phyloP scores from a whole-genome alignment of 495 filamentous ascomycete species.

The Aspergillus asperescens region DNA sequence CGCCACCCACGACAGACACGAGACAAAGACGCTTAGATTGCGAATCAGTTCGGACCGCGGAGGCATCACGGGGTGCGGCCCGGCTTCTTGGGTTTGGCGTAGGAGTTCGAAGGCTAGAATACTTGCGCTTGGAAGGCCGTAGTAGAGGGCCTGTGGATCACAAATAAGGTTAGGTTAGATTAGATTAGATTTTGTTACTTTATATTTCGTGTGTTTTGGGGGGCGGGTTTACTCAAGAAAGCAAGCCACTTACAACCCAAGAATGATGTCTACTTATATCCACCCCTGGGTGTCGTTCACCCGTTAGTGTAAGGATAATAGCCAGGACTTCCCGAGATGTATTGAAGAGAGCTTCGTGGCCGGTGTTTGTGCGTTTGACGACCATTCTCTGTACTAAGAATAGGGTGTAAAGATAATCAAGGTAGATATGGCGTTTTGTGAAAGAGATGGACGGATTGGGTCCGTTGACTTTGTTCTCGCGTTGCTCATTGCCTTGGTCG shows the following conservation, averaged over 20 bases:
- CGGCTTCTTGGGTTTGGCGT: conserved; percentile 46
- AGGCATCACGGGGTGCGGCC: conserved; percentile 31
- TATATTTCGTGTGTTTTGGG: neutral
- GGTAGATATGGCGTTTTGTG: conserved; percentile 35
- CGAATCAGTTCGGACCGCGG: conserved; percentile 59
- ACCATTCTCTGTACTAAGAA: conserved; percentile 56
- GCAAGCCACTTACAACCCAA: conserved; percentile 46
- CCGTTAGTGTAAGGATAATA: conserved; percentile 42
- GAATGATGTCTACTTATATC: conserved; percentile 49
- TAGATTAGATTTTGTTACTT: no score
- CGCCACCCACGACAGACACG: conserved; percentile 50
- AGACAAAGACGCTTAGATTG: conserved; percentile 59
- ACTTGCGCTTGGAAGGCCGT: conserved; percentile 53
- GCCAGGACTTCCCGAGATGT: conserved; percentile 50
- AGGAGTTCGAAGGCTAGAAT: conserved; percentile 59
- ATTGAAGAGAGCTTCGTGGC: conserved; percentile 46
- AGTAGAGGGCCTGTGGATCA: conserved; percentile 41
- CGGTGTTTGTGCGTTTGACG: conserved; percentile 46
- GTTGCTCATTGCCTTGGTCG: no score
- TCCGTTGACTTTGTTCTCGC: no score
- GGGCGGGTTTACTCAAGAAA: neutral
- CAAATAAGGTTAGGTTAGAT: no score
- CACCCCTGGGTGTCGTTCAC: conserved; percentile 42
- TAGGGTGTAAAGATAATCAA: conserved; percentile 51
- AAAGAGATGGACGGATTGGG: conserved; percentile 25